phyloP scores from a whole-genome alignment of 1,139 yeast genomes.

The Blastobotrys arbuscula region DNA sequence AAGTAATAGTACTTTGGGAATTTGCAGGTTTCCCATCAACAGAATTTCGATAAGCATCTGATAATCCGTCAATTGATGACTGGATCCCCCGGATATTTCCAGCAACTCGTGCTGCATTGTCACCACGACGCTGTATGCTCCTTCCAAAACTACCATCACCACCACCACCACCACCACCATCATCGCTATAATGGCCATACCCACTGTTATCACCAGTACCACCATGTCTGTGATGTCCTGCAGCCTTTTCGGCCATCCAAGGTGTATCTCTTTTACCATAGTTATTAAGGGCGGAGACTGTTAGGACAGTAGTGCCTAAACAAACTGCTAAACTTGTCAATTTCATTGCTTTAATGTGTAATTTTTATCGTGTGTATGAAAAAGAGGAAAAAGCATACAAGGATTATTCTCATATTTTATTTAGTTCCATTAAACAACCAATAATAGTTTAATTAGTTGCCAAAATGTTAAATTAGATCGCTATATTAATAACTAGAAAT shows the following conservation, averaged over 20 bases:
- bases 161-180: not conserved
- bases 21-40: constrained; percentile 3
- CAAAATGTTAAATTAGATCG: too few relatives aligned
- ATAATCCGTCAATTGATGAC: not conserved
- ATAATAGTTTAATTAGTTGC: too few relatives aligned
- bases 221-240: not conserved
- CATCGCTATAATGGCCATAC: not conserved
- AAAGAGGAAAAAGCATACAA: too few relatives aligned
- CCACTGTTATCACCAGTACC: not conserved
- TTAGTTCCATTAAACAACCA: too few relatives aligned
- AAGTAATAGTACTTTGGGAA: not conserved
- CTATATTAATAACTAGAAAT: too few relatives aligned
- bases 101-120: not conserved
- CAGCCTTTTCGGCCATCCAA: too few relatives aligned
- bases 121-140: not conserved
- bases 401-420: too few relatives aligned
- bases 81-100: not conserved
- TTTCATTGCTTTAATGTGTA: not conserved
- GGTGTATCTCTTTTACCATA: too few relatives aligned
- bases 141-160: too few relatives aligned
- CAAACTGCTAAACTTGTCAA: not conserved
- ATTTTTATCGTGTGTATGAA: not conserved
- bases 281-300: too few relatives aligned
- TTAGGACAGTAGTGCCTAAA: not conserved
- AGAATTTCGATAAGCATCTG: not conserved